A percentile compares a stretch with the other conserved stretches of the same genome.
Conservation (phyloP, 2,329 filamentous ascomycete genomes). For the Pseudogymnoascus sp. region DNA sequence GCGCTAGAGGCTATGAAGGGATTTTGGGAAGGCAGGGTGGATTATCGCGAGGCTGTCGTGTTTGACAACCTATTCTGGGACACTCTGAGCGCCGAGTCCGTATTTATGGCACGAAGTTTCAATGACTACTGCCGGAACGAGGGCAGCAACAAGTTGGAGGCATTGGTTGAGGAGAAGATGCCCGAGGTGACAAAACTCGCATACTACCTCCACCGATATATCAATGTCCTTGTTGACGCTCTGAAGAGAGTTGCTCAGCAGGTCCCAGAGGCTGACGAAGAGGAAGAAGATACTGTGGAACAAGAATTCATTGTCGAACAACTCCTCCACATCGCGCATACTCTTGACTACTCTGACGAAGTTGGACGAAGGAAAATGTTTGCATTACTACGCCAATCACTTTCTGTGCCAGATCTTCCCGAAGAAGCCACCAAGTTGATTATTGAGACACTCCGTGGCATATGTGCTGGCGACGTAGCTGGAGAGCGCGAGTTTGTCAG, state of each 20-base stretch:
- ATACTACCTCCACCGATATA: conserved; percentile 76
- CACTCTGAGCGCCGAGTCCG: conserved; percentile 72
- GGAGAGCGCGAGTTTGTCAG: conserved; percentile 79
- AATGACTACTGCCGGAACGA: conserved; percentile 84
- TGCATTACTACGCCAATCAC: conserved; percentile 72
- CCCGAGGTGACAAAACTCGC: conserved; percentile 90
- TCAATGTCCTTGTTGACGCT: conserved; percentile 59
- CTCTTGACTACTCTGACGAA: conserved; percentile 95
- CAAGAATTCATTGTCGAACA: conserved; percentile 96
- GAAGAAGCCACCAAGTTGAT: conserved; percentile 88
- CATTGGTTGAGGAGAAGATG: conserved; percentile 81
- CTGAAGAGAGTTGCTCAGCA: conserved; percentile 50
- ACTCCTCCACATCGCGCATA: conserved; percentile 82
- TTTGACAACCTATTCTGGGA: conserved; percentile 76
- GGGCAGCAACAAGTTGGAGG: conserved; percentile 65
- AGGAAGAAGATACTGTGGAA: conserved; percentile 76
- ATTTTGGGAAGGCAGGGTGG: conserved; percentile 89
- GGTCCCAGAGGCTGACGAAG: conserved; percentile 52
- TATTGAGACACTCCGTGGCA: conserved; percentile 71
- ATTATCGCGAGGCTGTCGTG: conserved; percentile 65
- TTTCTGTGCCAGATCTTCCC: conserved; percentile 80
- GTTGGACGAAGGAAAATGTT: conserved; percentile 96
- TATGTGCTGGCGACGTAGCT: conserved; percentile 67
- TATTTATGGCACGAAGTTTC: conserved; percentile 86
- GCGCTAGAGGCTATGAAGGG: conserved; percentile 90